Base-by-base conservation (phyloP, 2,329 filamentous ascomycete genomes). In the Nothophoma quercina region DNA sequence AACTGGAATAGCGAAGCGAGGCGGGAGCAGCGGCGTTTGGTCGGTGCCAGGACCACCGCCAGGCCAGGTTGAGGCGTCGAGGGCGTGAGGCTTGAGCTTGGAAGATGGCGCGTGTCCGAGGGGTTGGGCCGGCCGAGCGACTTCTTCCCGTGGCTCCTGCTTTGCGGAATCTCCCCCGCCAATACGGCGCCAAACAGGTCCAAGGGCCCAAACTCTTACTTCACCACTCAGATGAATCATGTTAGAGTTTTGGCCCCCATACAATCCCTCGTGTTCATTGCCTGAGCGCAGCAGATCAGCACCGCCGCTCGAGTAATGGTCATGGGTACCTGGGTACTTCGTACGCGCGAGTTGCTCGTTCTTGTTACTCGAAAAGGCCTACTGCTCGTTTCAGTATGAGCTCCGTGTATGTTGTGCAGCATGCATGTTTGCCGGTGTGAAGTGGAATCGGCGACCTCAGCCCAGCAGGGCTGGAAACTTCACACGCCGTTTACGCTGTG, bases 1-100 rank as follows among this genome's bases (percentile, higher is more conserved):
- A 45, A 47, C 19, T 45, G 42, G 29, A 42, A 29, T 42, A 19
- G 32, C 33, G 50, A 43, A 54, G 51, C 51, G 44, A 48, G 22
- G 23, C 44, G 44, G 50, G 42, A 47, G 43, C 50, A 38, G 50
- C 50, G 50, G 42, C 25, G 42, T 52, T 47, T 38, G 50, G 42
- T 53, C 43, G 43, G 43, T n/a, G 25, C 36, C 36, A 26, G 43
- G 38, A 18, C 29, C 22, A 35, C 13, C n/a, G n/a, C n/a, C n/a
- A n/a, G n/a, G n/a, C n/a, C n/a, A n/a, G n/a, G n/a, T n/a, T n/a
- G n/a, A n/a, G n/a, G n/a, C n/a, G n/a, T n/a, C 26, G 35, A 26
- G 22, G 35, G 34, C 34, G 21, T 36, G 22, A 39, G 35, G 22
- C 35, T 39, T 39, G 35, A 15, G 35, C 35, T 39, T 39, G 35